These are phyloP conservation scores for Colletotrichum plurivorum DNA, from an alignment of 2,329 filamentous ascomycete species.

Conservation along the genomic window DNA sequence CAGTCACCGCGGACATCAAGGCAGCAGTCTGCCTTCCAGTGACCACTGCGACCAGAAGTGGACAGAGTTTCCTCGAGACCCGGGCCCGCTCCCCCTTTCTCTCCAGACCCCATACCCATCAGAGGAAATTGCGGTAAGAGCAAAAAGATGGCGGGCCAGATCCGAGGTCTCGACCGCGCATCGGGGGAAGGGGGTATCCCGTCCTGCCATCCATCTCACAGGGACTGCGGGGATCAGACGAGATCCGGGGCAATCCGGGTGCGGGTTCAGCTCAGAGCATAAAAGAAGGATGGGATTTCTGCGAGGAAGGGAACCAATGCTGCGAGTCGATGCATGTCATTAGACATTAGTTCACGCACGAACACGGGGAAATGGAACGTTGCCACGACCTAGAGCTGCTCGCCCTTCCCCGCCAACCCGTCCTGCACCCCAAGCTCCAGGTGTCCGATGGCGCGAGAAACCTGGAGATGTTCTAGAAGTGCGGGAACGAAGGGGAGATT, in stretches of 20 bases:
- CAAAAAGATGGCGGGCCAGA: neutral
- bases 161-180: conserved; percentile 2
- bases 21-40: too few relatives aligned
- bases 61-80: too few relatives aligned
- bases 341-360: neutral
- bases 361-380: conserved; percentile 30
- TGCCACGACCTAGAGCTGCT: neutral
- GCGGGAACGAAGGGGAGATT: neutral
- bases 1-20: too few relatives aligned
- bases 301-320: neutral
- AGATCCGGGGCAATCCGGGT: conserved; percentile 20
- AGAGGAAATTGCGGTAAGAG: too few relatives aligned
- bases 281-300: neutral
- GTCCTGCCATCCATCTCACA: neutral
- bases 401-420: neutral
- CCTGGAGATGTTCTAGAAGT: conserved; percentile 1
- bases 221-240: conserved; percentile 22
- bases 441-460: neutral
- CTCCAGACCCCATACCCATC: too few relatives aligned
- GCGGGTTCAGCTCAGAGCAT: neutral
- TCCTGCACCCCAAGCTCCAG: conserved; percentile 12
- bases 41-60: too few relatives aligned
- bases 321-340: conserved; percentile 5
- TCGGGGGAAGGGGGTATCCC: conserved; percentile 3
- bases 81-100: too few relatives aligned